Conservation (phyloP, 2,329 filamentous ascomycete genomes). For the Ceratocystiopsis brevicomis region DNA sequence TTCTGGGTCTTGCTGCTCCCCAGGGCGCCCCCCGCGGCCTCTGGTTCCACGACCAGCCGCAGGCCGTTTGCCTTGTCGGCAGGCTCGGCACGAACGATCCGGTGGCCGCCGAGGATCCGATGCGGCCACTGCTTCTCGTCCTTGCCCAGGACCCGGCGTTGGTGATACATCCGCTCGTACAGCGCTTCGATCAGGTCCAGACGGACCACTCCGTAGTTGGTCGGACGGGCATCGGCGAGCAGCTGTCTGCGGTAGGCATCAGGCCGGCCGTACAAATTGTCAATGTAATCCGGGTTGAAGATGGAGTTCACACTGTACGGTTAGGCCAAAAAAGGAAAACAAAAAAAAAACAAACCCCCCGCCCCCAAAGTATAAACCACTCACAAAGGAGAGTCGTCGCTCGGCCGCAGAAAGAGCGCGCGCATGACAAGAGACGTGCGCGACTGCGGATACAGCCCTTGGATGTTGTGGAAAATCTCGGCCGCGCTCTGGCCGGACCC, state of each 20-base stretch:
- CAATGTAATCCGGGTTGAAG: constrained; percentile 76
- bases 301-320: constrained; percentile 67
- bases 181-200: constrained; percentile 78
- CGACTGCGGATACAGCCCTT: constrained; percentile 63
- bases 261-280: constrained; percentile 52
- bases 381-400: constrained; percentile 91
- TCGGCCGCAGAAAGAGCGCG: constrained; percentile 66
- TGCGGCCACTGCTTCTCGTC: constrained; percentile 65
- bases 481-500: constrained; percentile 85
- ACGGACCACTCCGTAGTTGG: constrained; percentile 89
- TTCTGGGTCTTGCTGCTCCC: not conserved
- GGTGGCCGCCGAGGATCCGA: constrained; percentile 52
- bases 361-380: too few species aligned
- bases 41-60: constrained; percentile 35
- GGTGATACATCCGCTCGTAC: constrained; percentile 75
- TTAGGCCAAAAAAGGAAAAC: not conserved
- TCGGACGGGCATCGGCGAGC: constrained; percentile 54
- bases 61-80: constrained; percentile 27
- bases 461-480: constrained; percentile 85
- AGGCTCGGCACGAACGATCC: constrained; percentile 39
- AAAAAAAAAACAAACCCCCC: not conserved
- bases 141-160: constrained; percentile 48
- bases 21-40: constrained; percentile 13
- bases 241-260: constrained; percentile 39
- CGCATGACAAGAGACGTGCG: constrained; percentile 64